Evolutionary conservation across 208 protist species (phyloP), one percentile per base, ranked within the genome.

Genomic region (Acanthamoeba royreba): DNA sequence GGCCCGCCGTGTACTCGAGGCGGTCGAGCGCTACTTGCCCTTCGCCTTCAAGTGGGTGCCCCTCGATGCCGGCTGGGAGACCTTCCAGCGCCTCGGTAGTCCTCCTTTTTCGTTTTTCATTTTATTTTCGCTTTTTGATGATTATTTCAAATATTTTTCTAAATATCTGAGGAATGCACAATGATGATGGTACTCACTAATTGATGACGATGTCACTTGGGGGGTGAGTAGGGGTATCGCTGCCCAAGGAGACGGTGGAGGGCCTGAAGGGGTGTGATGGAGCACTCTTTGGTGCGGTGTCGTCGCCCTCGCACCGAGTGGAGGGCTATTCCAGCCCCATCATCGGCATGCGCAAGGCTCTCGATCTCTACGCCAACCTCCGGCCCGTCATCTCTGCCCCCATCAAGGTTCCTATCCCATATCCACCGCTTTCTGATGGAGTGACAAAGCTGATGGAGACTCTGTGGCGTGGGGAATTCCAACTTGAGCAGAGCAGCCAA

Each of bases 301-400:
- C 87, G 46, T 95, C 69, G 63, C 94, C 94, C 25, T 93, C 81
- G 22, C 93, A 95, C 90, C 55, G 35, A 22, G 94, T 94, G 8
- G 94, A 92, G 43, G 94, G 94, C 11, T 95, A 95, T 66, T 95
- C 92, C 33, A 94, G 85, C 35, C 95, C 95, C 43, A 96, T 96
- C 77, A 94, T 96, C 52, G 85, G 77, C n/a, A 72, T 96, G 69
- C 89, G 95, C 43, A 94, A 95, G 40, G 53, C 91, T 19, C 92
- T 96, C 9, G 95, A 96, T 45, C 58, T 96, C 42, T 96, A 95
- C 53, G 95, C 95, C 25, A 96, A 96, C 66, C 74, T 96, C n/a
- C 90, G 95, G 22, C 95, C 95, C 42, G 87, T 94, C 35, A 63
- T 95, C 86, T 93, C 90, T 11, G 47, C 90, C 43, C 94, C 95